Percentiles rank a stretch among this genome's conserved stretches.
These are phyloP conservation scores for Thelephora aurantiotincta DNA, from an alignment of 768 basidiomycete genomes.

Conservation along the genomic window DNA sequence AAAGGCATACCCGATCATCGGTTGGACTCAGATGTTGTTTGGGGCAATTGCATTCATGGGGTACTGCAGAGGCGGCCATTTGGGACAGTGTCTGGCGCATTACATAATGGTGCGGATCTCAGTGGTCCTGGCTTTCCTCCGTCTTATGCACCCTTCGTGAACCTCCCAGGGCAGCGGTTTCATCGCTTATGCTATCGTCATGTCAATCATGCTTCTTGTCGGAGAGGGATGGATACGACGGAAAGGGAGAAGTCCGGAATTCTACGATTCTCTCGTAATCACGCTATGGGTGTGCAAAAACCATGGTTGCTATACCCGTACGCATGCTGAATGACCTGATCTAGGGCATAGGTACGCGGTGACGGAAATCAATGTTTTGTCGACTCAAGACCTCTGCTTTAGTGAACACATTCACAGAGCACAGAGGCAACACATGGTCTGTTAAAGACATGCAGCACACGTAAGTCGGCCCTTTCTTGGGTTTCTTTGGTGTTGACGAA, in stretches of 20 bases:
- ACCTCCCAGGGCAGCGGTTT: constrained; percentile 62
- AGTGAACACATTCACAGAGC: constrained; percentile 92
- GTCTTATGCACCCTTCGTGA: neutral
- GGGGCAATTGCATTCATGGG: constrained; percentile 62
- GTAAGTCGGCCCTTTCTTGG: constrained; percentile 25
- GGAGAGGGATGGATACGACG: constrained; percentile 69
- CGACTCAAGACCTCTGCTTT: neutral
- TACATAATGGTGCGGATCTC: constrained; percentile 51
- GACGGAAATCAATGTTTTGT: neutral
- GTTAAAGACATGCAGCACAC: constrained; percentile 95
- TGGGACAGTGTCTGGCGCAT: constrained; percentile 81
- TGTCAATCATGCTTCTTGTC: constrained; percentile 63
- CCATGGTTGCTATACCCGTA: neutral
- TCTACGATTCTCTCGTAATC: constrained; percentile 69
- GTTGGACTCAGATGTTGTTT: constrained; percentile 84
- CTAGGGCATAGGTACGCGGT: constrained; percentile 10
- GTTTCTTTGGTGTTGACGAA: constrained; percentile 2
- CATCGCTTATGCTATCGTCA: constrained; percentile 72
- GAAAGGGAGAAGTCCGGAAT: constrained; percentile 65
- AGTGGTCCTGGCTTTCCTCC: no score
- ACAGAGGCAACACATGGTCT: constrained; percentile 69
- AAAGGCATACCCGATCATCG: constrained; percentile 70
- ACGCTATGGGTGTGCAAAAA: constrained; percentile 32
- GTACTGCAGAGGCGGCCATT: constrained; percentile 64
- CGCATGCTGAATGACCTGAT: neutral